phyloP scores from a whole-genome alignment of 768 basidiomycete genomes.

The Mycena belliarum region DNA sequence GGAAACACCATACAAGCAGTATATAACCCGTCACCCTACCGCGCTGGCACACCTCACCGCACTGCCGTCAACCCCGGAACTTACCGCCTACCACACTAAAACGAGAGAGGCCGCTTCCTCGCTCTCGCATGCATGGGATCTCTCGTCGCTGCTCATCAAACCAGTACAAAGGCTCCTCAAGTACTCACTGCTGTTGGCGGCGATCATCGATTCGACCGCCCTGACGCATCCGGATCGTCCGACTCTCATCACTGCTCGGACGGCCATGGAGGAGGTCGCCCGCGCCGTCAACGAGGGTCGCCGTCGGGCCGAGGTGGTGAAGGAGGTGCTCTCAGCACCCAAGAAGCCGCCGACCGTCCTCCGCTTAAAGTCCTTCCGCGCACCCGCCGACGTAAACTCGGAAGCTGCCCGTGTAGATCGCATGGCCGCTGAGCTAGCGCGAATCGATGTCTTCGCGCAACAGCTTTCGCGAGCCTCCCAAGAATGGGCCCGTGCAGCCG shows the following conservation, averaged over 20 bases:
- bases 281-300: slow-evolving; percentile 78
- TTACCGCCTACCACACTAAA: slow-evolving; percentile 65
- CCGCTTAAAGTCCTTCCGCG: slow-evolving; percentile 22
- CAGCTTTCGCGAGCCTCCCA: slow-evolving; percentile 62
- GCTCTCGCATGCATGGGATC: slow-evolving; percentile 88
- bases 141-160: slow-evolving; percentile 93
- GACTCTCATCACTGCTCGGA: slow-evolving; percentile 52
- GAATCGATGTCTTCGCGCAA: slow-evolving; percentile 58
- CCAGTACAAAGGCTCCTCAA: slow-evolving; percentile 96
- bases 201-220: slow-evolving; percentile 76
- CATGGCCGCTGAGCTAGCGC: slow-evolving; percentile 58
- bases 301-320: slow-evolving; percentile 75
- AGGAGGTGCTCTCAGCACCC: slow-evolving; percentile 61
- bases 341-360: slow-evolving; percentile 37
- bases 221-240: slow-evolving; percentile 67
- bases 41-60: slow-evolving; percentile 67
- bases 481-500: slow-evolving; percentile 61
- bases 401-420: slow-evolving; percentile 55
- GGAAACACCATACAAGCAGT: slow-evolving; percentile 72
- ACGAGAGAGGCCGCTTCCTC: slow-evolving; percentile 67
- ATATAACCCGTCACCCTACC: slow-evolving; percentile 78
- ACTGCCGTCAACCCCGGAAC: slow-evolving; percentile 40
- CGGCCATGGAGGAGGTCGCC: slow-evolving; percentile 70
- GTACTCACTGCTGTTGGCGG: slow-evolving; percentile 82
- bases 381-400: slow-evolving; percentile 29